Conservation (phyloP, 2,329 filamentous ascomycete species). For the Phialophora chinensis region DNA sequence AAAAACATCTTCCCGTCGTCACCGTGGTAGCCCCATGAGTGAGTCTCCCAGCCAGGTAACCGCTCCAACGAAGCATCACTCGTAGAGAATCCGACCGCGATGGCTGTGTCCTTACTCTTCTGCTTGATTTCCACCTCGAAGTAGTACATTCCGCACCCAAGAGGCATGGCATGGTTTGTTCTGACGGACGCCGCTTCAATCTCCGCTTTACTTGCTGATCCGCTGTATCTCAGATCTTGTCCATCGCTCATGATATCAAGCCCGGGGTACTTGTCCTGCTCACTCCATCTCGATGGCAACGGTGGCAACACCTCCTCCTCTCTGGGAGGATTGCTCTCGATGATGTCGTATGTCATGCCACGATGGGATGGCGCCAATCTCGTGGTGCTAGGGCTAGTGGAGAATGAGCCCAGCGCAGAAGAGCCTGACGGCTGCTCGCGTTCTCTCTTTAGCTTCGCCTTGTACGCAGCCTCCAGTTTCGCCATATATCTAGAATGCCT, state of each 20-base stretch:
- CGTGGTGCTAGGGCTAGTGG: constrained; percentile 55
- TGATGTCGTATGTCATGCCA: constrained; percentile 81
- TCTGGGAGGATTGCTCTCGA: constrained; percentile 71
- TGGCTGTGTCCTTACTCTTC: constrained; percentile 66
- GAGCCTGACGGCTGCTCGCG: constrained; percentile 54
- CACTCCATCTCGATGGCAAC: constrained; percentile 83
- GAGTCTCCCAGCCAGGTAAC: constrained; percentile 69
- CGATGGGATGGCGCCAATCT: constrained; percentile 69
- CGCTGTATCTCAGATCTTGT: constrained; percentile 69
- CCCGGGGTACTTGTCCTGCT: constrained; percentile 72
- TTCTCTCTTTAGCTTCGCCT: constrained; percentile 62
- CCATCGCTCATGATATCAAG: constrained; percentile 78
- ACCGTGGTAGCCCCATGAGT: constrained; percentile 71
- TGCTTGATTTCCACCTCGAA: constrained; percentile 75
- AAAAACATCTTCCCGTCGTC: constrained; percentile 70
- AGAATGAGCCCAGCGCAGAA: constrained; percentile 55
- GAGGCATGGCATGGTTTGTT: constrained; percentile 83
- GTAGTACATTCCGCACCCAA: constrained; percentile 92
- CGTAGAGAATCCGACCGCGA: constrained; percentile 66
- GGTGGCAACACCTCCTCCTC: constrained; percentile 70
- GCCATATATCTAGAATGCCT: constrained; percentile 77
- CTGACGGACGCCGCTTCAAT: constrained; percentile 83
- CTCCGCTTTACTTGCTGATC: constrained; percentile 63
- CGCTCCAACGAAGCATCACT: constrained; percentile 64
- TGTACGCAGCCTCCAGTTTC: constrained; percentile 73